phyloP scores from a whole-genome alignment of 2,329 filamentous ascomycete species.

The Aspergillus fumigatiaffinis region DNA sequence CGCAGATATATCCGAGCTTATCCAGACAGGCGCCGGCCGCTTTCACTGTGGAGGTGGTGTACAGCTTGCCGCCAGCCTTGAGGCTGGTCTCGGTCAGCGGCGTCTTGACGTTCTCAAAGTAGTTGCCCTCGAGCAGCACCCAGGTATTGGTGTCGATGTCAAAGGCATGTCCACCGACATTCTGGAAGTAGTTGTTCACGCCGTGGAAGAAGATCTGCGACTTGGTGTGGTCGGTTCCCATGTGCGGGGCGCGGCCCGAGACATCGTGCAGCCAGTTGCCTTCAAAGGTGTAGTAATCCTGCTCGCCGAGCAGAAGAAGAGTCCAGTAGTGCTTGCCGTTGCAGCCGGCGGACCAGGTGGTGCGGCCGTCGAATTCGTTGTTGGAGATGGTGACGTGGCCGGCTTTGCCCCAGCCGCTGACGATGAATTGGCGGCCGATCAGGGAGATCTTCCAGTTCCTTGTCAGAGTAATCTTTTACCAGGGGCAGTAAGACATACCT shows the following conservation, averaged over 20 bases:
- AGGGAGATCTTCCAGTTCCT: slow-evolving; percentile 44
- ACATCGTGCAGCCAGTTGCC: slow-evolving; percentile 10
- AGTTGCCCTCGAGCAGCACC: slow-evolving; percentile 55
- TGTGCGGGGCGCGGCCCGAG: slow-evolving; percentile 8
- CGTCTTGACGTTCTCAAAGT: slow-evolving; percentile 53
- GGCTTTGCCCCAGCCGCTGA: slow-evolving; percentile 52
- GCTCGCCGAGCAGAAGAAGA: slow-evolving; percentile 3
- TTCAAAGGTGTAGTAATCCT: slow-evolving; percentile 8
- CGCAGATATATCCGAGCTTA: slow-evolving; percentile 10
- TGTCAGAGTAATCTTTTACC: neutral
- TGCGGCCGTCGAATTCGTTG: slow-evolving; percentile 54
- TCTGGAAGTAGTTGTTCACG: slow-evolving; percentile 59
- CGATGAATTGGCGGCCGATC: slow-evolving; percentile 59
- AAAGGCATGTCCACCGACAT: slow-evolving; percentile 56
- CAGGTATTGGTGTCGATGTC: slow-evolving; percentile 45
- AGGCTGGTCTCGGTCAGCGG: slow-evolving; percentile 16
- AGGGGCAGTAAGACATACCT: slow-evolving; percentile 13
- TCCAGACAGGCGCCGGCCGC: slow-evolving; percentile 5
- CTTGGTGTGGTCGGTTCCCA: slow-evolving; percentile 6
- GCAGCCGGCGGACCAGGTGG: slow-evolving; percentile 55
- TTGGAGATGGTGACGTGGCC: slow-evolving; percentile 59
- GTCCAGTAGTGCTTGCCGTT: slow-evolving; percentile 57
- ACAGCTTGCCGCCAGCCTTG: slow-evolving; percentile 9
- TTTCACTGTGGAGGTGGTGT: slow-evolving; percentile 6
- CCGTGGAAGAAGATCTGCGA: slow-evolving; percentile 55